phyloP scores from a whole-genome alignment of 176 grass and related monocot genomes.

The Oryza meyeriana region DNA sequence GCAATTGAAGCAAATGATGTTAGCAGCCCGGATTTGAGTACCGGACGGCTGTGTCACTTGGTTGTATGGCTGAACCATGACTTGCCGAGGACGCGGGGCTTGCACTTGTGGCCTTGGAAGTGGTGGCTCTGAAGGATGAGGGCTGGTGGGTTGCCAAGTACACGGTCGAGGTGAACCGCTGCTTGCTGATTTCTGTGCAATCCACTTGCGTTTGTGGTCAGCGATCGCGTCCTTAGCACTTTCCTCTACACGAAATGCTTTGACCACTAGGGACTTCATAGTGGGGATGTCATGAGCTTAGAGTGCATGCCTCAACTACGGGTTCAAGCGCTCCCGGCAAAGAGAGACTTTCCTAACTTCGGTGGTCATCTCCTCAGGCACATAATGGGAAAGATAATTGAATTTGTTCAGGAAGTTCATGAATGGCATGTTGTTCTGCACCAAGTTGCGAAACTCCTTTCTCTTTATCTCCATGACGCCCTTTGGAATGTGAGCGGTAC shows the following conservation, averaged over 20 bases:
- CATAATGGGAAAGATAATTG: background rate
- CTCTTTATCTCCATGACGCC: no score
- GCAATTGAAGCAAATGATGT: background rate
- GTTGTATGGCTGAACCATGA: fast-evolving
- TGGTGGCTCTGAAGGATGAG: fast-evolving
- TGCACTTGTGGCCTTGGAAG: background rate
- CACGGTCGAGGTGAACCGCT: background rate
- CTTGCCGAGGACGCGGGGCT: background rate
- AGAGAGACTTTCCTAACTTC: background rate
- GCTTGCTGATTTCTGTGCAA: background rate
- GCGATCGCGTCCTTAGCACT: background rate
- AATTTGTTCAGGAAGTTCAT: background rate
- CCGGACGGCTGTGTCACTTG: no score
- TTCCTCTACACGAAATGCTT: background rate
- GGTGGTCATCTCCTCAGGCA: background rate
- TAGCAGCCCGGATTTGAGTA: background rate
- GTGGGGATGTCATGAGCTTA: background rate
- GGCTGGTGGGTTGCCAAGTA: background rate
- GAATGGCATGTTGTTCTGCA: background rate
- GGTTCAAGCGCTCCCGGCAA: background rate
- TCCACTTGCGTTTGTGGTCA: background rate
- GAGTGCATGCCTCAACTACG: background rate
- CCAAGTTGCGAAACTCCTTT: no score
- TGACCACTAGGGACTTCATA: background rate
- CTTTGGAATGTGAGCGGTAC: no score